Conservation (phyloP, 1,284 basidiomycete species). For the Chalciporus sp. region DNA sequence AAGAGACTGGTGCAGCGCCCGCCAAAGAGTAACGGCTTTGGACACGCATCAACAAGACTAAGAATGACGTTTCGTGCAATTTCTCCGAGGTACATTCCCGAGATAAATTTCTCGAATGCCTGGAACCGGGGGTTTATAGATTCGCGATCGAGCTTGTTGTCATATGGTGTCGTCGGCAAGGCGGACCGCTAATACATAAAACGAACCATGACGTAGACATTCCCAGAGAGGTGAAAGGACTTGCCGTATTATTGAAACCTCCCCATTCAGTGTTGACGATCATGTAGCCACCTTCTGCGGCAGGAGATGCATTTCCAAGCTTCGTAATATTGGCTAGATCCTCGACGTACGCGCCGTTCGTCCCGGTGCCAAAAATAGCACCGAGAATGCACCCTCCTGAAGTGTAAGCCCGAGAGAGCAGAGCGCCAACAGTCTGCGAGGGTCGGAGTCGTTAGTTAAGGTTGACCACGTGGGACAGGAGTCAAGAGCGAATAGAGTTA, state of each 20-base stretch:
- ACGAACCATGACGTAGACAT: constrained; percentile 5
- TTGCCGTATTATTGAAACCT: constrained; percentile 87
- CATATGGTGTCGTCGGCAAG: constrained; percentile 90
- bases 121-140: constrained; percentile 95
- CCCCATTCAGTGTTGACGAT: constrained; percentile 99
- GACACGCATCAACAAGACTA: constrained; percentile 81
- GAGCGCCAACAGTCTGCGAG: constrained; percentile 87
- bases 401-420: constrained; percentile 91
- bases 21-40: constrained; percentile 73
- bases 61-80: constrained; percentile 86
- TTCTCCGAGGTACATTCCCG: constrained; percentile 99
- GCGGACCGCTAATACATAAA: constrained; percentile 63
- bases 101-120: constrained; percentile 98
- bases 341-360: constrained; percentile 97
- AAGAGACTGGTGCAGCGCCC: constrained; percentile 74
- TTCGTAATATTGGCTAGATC: constrained; percentile 85
- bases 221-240: constrained; percentile 25
- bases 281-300: constrained; percentile 76
- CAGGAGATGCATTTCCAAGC: constrained; percentile 63
- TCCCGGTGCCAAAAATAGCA: constrained; percentile 96
- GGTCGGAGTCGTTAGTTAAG: constrained; percentile 6
- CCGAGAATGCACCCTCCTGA: constrained; percentile 88
- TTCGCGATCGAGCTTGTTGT: constrained; percentile 90
- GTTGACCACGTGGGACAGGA: constrained; percentile 1
- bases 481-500: neutral